Evolutionary conservation across 2,329 filamentous ascomycete species (phyloP).

Genomic region (Spiromastix sp.): DNA sequence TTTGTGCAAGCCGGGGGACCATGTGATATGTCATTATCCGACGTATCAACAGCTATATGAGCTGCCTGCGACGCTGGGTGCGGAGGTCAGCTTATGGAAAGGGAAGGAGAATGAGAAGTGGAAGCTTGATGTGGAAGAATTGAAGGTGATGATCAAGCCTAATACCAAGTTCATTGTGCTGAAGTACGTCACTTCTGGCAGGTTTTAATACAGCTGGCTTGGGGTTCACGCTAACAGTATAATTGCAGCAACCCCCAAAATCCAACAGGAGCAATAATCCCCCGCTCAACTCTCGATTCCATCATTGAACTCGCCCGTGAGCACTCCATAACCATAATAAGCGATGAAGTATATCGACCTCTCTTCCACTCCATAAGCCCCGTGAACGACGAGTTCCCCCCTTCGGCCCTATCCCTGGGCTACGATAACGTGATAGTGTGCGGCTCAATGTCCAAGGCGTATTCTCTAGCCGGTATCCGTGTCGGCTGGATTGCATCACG

Average conservation of each 20-base stretch:
- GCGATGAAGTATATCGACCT: conserved; percentile 76
- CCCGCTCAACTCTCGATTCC: conserved; percentile 47
- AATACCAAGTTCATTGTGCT: conserved; percentile 50
- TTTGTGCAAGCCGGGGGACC: conserved; percentile 61
- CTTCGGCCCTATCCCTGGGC: conserved; percentile 59
- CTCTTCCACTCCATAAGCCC: conserved; percentile 62
- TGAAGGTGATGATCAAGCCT: conserved; percentile 49
- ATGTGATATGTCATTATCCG: conserved; percentile 78
- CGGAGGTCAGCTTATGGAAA: conserved; percentile 68
- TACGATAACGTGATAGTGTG: conserved; percentile 64
- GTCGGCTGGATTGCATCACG: conserved; percentile 73
- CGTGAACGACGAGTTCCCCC: conserved; percentile 45
- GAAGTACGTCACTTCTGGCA: conserved; percentile 35
- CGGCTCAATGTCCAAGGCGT: conserved; percentile 77
- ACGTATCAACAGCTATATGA: conserved; percentile 79
- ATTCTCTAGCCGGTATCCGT: conserved; percentile 69
- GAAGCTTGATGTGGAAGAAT: conserved; percentile 54
- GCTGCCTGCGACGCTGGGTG: conserved; percentile 63
- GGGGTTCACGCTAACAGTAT: no score
- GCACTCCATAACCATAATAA: conserved; percentile 56
- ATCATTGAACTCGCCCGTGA: conserved; percentile 55
- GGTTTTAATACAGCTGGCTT: no score
- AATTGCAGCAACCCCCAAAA: conserved; percentile 66
- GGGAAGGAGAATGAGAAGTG: conserved; percentile 55
- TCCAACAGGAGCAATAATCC: conserved; percentile 63